phyloP scores from a whole-genome alignment of 139 green algal species.

The Closterium sp. region DNA sequence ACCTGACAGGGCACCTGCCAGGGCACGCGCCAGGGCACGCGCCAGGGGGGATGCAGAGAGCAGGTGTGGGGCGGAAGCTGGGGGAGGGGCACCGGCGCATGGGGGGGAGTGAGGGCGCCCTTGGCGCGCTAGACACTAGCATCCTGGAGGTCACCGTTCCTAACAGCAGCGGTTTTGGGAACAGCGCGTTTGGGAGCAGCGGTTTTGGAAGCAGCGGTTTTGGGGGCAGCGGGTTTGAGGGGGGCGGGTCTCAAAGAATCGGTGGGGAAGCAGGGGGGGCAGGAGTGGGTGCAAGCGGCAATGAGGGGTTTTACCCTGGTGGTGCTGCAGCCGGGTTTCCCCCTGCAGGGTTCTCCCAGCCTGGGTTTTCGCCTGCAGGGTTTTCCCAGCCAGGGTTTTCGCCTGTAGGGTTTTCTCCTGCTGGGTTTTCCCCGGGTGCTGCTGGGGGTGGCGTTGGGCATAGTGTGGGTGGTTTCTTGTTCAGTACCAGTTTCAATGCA shows the following conservation, averaged over 20 bases:
- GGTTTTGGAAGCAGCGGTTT: too few species aligned
- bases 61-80: background rate
- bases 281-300: background rate
- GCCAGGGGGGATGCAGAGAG: background rate
- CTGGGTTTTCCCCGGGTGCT: background rate
- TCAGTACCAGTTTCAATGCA: background rate
- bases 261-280: background rate
- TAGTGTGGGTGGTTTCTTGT: background rate
- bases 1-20: background rate
- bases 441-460: background rate
- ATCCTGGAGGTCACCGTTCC: background rate
- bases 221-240: too few species aligned
- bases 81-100: background rate
- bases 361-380: background rate
- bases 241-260: too few species aligned
- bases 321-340: too few species aligned
- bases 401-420: too few species aligned
- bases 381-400: background rate
- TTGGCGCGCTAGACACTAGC: background rate
- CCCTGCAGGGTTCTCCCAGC: too few species aligned
- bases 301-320: background rate
- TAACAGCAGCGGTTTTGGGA: too few species aligned
- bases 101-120: background rate
- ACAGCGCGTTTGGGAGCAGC: too few species aligned
- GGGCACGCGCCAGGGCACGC: background rate